Evolutionary conservation across 2,329 filamentous ascomycete genomes (phyloP).

Genomic region (Phialophora macrospora): DNA sequence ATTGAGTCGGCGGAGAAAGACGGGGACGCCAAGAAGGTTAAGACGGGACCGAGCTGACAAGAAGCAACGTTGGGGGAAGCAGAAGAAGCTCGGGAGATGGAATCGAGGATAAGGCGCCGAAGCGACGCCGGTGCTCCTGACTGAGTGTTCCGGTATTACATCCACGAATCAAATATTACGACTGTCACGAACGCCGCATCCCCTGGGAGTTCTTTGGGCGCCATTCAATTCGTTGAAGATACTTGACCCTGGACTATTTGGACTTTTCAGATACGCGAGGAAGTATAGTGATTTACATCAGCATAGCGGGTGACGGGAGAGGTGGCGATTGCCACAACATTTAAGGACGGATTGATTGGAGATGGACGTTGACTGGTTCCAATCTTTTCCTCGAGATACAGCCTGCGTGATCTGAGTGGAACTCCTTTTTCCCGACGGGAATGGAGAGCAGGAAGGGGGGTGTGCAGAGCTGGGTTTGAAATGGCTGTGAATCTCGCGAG

Average conservation of each 20-base stretch:
- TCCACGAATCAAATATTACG: not conserved
- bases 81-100: not conserved
- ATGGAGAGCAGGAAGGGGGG: too few relatives aligned
- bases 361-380: too few relatives aligned
- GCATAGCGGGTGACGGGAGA: not conserved
- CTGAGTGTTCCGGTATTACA: not conserved
- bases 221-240: slow-evolving; percentile 3
- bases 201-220: not conserved
- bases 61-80: not conserved
- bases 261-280: not conserved
- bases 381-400: too few relatives aligned
- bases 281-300: not conserved
- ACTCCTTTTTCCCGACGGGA: too few relatives aligned
- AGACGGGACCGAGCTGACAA: slow-evolving; percentile 27
- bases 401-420: too few relatives aligned
- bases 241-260: not conserved
- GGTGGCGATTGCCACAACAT: too few relatives aligned
- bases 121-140: not conserved
- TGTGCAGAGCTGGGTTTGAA: too few relatives aligned
- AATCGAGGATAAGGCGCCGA: not conserved
- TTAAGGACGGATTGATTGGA: too few relatives aligned
- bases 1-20: slow-evolving; percentile 31
- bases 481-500: too few relatives aligned
- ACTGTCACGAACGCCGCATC: not conserved
- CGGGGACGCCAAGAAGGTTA: slow-evolving; percentile 37